Base-by-base conservation (phyloP, 1,139 yeast genomes). In the Zygoascus sp. region DNA sequence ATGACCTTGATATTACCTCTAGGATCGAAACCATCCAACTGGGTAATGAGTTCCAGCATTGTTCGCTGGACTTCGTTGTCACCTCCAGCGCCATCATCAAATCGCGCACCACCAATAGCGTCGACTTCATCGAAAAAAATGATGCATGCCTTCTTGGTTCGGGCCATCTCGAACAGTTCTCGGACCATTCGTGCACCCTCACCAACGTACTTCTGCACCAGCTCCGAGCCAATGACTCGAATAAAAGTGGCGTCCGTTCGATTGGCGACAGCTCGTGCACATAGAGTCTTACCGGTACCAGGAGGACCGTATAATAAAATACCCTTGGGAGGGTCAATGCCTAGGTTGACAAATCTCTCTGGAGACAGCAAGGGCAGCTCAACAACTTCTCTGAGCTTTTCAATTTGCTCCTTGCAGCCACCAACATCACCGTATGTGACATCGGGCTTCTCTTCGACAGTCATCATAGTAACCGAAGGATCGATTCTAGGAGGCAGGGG, bases 141-240 rank as follows among this genome's bases (percentile, higher is more conserved):
- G 62, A 92, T 92, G 69, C 97, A 90, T 4, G 98, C 97, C 64
- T 90, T 89, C 68, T 92, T 90, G 34, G 97, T 86, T 66, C 98
- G 82, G 1, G 98, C 98, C 97, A 92, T 89, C 66, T 92, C 98
- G 62, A 92, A 92, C 61, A 92, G 76, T 70, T 92, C 98, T 66
- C 98, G 80, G 50, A 92, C 97, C 98, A 92, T 92, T 65, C 98
- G 80, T 4, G 98, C 98, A 71, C 98, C 98, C 72, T 92, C 98
- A 64, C 98, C 98, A 46, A 92, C 98, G 65, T 92, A 92, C 68
- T 92, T 92, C 67, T 92, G 98, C 34, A 92, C 98, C 65, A 92
- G 77, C 69, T 92, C 98, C 0, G 97, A 89, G 5, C 98, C 98
- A 72, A 92, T 92, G 47, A 92, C 98, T 63, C 98, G 81, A 56